Conservation (phyloP, 225 moss, liverwort and hornwort genomes). For the Antitrichia curtipendula region DNA sequence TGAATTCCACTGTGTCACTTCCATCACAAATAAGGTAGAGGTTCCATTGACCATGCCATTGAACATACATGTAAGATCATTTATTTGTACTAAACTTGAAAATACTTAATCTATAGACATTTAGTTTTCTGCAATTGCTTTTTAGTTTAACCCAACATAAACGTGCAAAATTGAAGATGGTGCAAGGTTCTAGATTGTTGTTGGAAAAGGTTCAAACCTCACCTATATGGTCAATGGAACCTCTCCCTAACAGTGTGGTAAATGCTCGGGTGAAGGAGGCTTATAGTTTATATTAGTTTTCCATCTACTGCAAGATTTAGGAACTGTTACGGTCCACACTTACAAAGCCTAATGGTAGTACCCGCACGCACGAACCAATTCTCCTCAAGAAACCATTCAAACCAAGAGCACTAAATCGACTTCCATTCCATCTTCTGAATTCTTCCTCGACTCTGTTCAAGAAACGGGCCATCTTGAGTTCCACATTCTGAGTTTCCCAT, state of each 20-base stretch:
- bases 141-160: background rate
- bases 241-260: background rate
- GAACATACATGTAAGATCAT: background rate
- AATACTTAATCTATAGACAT: background rate
- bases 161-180: background rate
- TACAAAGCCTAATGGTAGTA: background rate
- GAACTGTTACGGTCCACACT: background rate
- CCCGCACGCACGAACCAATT: background rate
- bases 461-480: too few species aligned
- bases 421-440: background rate
- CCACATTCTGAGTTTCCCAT: too few species aligned
- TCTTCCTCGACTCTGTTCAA: too few species aligned
- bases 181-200: background rate
- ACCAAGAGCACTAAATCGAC: background rate
- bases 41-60: background rate
- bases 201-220: background rate
- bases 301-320: too few species aligned
- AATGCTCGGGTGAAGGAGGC: background rate
- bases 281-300: background rate
- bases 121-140: background rate
- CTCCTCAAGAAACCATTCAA: background rate
- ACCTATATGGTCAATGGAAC: background rate
- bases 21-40: background rate
- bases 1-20: background rate
- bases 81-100: background rate